Evolutionary conservation across 1,284 basidiomycete genomes (phyloP), one percentile per base, ranked within the genome.

Genomic region (Pascua guehoae): DNA sequence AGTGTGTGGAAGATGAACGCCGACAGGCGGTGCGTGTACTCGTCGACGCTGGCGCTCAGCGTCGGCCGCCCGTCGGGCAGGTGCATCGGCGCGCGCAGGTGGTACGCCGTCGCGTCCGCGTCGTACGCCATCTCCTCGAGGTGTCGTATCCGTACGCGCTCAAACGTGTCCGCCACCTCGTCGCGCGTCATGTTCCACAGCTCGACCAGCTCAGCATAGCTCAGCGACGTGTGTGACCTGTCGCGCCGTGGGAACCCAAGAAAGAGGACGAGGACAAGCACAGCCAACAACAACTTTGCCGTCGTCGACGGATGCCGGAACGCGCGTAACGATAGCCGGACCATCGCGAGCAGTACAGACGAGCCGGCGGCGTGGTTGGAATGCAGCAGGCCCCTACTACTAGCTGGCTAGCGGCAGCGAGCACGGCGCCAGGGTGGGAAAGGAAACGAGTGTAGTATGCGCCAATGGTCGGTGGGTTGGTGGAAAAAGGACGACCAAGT

Each of bases 11-110:
- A 43, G 11, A 64, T 57, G 51, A 66, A 66, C 16, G 14, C 14
- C 12, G 46, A 38, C 18, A 68, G 54, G 1, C 66, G 57, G 8
- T 48, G 36, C 8, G 63, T 50, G 46, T 68, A 68, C 11, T 40
- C 48, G 4, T 61, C 58, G 16, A 57, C 41, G 16, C 55, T 49
- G 10, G 63, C 53, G 43, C 56, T 44, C 10, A 68, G 55, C 2
- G 55, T 48, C 12, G 48, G 42, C 9, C 49, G 39, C 5, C 58
- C 58, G 5, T 58, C 54, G 0, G 49, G 45, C 1, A 53, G 39
- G n/a, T 18, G 46, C 7, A 44, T 17, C 1, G 56, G 58, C 3
- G 50, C 48, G 11, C 57, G 38, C 4, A 58, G n/a, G 7, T 24
- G 12, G 12, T 37, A 32, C 8, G 57, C 60, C 5, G 49, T 52